These are phyloP conservation scores for Tarenaya hassleriana DNA, from an alignment of 345 rosid genomes.

Conservation along the genomic window DNA sequence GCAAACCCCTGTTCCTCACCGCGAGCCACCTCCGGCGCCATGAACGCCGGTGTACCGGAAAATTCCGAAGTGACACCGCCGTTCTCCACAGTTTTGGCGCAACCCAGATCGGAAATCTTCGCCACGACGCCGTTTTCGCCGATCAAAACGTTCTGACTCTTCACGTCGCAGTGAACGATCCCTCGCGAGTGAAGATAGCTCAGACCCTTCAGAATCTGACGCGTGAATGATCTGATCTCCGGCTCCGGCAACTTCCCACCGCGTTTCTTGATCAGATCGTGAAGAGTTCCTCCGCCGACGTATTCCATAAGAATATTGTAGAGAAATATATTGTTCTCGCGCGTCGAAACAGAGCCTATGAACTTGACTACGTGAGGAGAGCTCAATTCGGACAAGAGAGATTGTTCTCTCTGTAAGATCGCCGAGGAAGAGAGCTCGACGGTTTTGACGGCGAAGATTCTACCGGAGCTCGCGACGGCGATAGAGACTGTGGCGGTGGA, in stretches of 20 bases:
- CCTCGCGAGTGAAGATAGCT: constrained; percentile 52
- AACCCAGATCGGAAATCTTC: constrained; percentile 76
- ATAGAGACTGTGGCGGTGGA: constrained; percentile 78
- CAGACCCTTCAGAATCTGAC: constrained; percentile 49
- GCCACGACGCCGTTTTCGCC: constrained; percentile 36
- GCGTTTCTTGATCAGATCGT: constrained; percentile 40
- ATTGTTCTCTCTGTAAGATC: constrained; percentile 47
- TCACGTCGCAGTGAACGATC: constrained; percentile 71
- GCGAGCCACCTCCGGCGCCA: constrained; percentile 92
- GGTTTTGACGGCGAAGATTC: constrained; percentile 63
- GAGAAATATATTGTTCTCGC: constrained; percentile 25
- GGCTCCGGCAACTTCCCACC: constrained; percentile 60
- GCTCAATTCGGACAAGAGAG: constrained; percentile 46
- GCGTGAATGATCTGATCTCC: constrained; percentile 33
- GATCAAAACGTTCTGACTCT: constrained; percentile 65
- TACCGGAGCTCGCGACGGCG: constrained; percentile 47
- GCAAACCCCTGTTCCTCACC: constrained; percentile 75
- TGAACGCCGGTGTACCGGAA: constrained; percentile 88
- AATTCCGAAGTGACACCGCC: constrained; percentile 25
- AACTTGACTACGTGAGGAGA: constrained; percentile 56
- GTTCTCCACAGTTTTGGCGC: constrained; percentile 42
- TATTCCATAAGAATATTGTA: constrained; percentile 73
- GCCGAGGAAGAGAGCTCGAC: constrained; percentile 43
- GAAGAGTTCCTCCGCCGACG: constrained; percentile 58
- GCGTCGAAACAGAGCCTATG: constrained; percentile 43